Evolutionary conservation across 1,139 yeast species (phyloP), one percentile per base, ranked within the genome.

Genomic region (Kodamaea ohmeri): DNA sequence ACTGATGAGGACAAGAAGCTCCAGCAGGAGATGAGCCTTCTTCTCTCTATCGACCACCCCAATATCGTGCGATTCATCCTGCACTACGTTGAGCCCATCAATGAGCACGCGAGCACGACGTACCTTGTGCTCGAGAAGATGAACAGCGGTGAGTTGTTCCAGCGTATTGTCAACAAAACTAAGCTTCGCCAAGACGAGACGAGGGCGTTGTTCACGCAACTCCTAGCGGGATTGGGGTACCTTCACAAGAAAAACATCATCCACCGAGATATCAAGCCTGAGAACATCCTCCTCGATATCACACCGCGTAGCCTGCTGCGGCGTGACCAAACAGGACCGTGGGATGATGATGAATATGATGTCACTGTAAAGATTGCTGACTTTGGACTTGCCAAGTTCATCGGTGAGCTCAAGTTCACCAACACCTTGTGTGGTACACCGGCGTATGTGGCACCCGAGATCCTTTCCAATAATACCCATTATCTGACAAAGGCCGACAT

Each of bases 241-340:
- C 58, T 87, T 29, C 96, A 88, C 55, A 66, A 71, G 2, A 73
- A 72, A 36, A 88, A 92, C 37, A 83, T 88, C 30, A 90, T 94
- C 4, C 96, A 88, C 62, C 60, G 96, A 45, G 94, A 88, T 55
- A 84, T 89, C 41, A 88, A 88, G 54, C 96, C 96, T 0, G 96
- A 88, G 53, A 88, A 88, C 53, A 78, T 88, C n/a, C 65, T 89
- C 24, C 63, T 89, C 14, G 96, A 88, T 53, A 78, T 83, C 14
- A 68, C 67, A 0, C 79, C 74, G 6, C 61, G 76, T 34, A 49
- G 56, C 0, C 50, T 63, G 6, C 40, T 55, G 0, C 64, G 64
- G 20, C 75, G 75, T 39, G 80, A 79, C 4, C 83, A 83, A 63
- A 76, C 62, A 0, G 85, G 87, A 0, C 90, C 90, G 50, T 77